Evolutionary conservation across 177 flowering plant genomes (phyloP).

Genomic region (Vitis hybrid): DNA sequence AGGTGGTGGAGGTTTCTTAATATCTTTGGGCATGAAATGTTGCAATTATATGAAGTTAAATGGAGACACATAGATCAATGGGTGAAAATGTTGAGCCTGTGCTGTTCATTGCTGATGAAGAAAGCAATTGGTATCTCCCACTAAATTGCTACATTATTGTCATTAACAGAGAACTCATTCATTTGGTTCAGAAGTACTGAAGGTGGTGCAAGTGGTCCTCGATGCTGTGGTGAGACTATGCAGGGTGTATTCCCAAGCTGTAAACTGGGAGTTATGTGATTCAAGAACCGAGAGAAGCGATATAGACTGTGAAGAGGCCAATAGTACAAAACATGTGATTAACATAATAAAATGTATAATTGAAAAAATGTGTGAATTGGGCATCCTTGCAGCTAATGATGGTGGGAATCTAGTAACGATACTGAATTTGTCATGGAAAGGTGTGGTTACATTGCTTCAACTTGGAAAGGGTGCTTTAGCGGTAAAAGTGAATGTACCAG

Average conservation of each 20-base stretch:
- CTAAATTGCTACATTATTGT: background rate
- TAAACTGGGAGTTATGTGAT: conserved; percentile 40
- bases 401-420: conserved; percentile 79
- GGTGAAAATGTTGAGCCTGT: background rate
- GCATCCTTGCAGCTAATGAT: conserved; percentile 72
- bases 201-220: conserved; percentile 52
- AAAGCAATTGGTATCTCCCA: background rate
- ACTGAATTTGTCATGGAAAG: conserved; percentile 95
- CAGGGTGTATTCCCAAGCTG: conserved; percentile 43
- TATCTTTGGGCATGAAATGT: no score
- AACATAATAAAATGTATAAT: conserved; percentile 43
- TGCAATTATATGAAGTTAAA: background rate
- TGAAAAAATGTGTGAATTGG: conserved; percentile 66
- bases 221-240: conserved; percentile 60
- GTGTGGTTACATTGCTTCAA: conserved; percentile 86
- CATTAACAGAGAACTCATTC: conserved; percentile 53
- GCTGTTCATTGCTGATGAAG: background rate
- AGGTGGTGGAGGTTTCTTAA: no score
- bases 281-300: conserved; percentile 15
- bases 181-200: conserved; percentile 57
- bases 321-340: conserved; percentile 33
- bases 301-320: conserved; percentile 22
- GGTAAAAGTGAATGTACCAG: conserved; percentile 50
- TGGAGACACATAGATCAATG: background rate
- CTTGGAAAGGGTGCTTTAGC: conserved; percentile 57